These are phyloP conservation scores for Acanthamoeba culbertsoni DNA, from an alignment of 208 protist genomes.

Conservation along the genomic window DNA sequence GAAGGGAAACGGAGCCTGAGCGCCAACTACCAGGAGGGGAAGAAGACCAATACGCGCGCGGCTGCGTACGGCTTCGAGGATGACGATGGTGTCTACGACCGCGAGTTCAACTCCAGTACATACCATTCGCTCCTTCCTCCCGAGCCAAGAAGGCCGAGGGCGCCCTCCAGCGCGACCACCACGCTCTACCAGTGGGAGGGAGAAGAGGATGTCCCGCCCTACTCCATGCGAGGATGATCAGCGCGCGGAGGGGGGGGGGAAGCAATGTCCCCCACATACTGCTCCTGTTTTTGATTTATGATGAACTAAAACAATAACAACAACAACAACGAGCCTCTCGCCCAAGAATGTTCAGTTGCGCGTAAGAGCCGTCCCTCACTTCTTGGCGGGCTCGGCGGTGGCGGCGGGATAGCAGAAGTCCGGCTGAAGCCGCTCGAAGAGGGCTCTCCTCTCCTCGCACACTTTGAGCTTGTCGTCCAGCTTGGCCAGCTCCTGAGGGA, in stretches of 20 bases:
- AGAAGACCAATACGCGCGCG: too few species aligned
- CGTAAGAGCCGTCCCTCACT: background rate
- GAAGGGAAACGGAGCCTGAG: background rate
- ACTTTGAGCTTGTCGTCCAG: background rate
- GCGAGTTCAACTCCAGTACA: background rate
- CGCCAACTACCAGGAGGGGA: too few species aligned
- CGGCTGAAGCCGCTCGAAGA: background rate
- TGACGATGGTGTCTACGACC: background rate
- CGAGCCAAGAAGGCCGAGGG: background rate
- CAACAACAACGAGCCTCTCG: background rate
- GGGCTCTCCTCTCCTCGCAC: slow-evolving; percentile 2
- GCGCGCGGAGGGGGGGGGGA: background rate
- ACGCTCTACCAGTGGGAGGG: background rate
- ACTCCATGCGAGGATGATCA: background rate
- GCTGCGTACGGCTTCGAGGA: background rate
- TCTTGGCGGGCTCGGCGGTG: background rate
- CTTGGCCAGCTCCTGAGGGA: slow-evolving; percentile 10
- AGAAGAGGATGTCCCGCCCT: background rate
- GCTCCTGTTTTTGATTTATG: background rate
- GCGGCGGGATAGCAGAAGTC: background rate
- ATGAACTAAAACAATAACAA: background rate
- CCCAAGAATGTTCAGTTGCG: background rate
- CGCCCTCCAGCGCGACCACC: too few species aligned
- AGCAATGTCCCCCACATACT: background rate
- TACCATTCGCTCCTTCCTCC: background rate